Evolutionary conservation across 768 basidiomycete species (phyloP), one percentile per base, ranked within the genome.

Genomic region (Mycena galericulata): DNA sequence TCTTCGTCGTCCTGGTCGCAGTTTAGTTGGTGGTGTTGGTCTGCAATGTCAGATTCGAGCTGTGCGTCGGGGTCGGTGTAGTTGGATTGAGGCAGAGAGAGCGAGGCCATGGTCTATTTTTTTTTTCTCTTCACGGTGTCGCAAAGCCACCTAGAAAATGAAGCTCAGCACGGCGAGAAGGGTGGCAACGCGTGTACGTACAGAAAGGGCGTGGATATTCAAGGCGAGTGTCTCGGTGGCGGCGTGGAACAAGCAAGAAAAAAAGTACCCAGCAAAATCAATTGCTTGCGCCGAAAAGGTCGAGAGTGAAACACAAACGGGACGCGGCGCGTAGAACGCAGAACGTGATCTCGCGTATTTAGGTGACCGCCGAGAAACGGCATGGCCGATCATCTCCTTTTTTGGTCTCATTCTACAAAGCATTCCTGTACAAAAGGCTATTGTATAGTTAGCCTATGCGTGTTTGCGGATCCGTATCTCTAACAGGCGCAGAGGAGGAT

Each of bases 401-500:
- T 36, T 36, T 6, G 34, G 34, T 36, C 34, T 36, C 34, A 14
- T 15, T 3, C 26, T 22, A 63, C 36, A 43, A 59, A 59, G 34
- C 47, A 46, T 27, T n/a, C 49, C 6, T 9, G 20, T 53, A 53
- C 51, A 53, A 53, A n/a, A n/a, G n/a, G n/a, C n/a, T n/a, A n/a
- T n/a, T 36, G 34, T 7, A 36, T 36, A 36, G 8, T 7, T 36
- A 53, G 62, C n/a, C 62, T 64, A 70, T 22, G 69, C 20, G 53
- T 58, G 56, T n/a, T 46, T 62, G 65, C 76, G 68, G 26, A 80
- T 51, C 53, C 75, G 81, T 32, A 84, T 80, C 73, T 89, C 88
- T 30, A 88, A 47, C 68, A 74, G 82, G 62, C 92, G 80, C 36
- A 92, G 81, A 2, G 86, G 87, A 6, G 88, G 20, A 75, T 93